Conservation (phyloP, 441 rosid species). For the Pelargonium citronellum region DNA sequence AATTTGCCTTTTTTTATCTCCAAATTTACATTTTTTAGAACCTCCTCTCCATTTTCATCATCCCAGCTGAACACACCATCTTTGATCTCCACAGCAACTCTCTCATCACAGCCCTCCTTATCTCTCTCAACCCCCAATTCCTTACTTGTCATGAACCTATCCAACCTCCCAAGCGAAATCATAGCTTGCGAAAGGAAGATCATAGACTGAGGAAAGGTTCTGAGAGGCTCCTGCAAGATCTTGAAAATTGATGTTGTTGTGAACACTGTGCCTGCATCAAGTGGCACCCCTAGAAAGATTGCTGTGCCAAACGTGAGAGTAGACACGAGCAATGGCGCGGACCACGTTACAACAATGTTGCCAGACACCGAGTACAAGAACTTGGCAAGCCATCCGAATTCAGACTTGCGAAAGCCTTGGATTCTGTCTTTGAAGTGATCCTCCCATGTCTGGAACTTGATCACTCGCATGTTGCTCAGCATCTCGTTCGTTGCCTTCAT, state of each 20-base stretch:
- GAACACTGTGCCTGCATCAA: constrained; percentile 82
- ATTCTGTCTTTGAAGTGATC: constrained; percentile 62
- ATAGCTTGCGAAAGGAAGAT: constrained; percentile 86
- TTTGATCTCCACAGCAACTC: constrained; percentile 37
- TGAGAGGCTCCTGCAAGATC: constrained; percentile 88
- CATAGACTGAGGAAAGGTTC: constrained; percentile 88
- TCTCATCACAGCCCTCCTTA: constrained; percentile 45
- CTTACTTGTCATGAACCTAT: constrained; percentile 63
- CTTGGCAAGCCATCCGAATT: constrained; percentile 69
- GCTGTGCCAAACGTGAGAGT: constrained; percentile 75
- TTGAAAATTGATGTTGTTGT: constrained; percentile 74
- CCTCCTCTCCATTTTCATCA: constrained; percentile 35
- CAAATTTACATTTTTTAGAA: constrained; percentile 41
- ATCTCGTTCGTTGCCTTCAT: constrained; percentile 73
- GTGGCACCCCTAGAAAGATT: constrained; percentile 52
- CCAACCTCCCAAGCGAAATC: constrained; percentile 78
- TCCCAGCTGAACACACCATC: constrained; percentile 76
- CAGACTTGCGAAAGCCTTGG: constrained; percentile 47
- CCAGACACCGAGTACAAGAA: constrained; percentile 71
- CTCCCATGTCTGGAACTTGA: constrained; percentile 92
- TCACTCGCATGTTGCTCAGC: constrained; percentile 74
- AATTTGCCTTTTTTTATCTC: constrained; percentile 48
- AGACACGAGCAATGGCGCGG: constrained; percentile 22
- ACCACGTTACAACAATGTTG: constrained; percentile 55
- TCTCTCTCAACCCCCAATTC: constrained; percentile 66